Evolutionary conservation across 208 protist genomes (phyloP).

Genomic region (Sergeia podlipaevii): DNA sequence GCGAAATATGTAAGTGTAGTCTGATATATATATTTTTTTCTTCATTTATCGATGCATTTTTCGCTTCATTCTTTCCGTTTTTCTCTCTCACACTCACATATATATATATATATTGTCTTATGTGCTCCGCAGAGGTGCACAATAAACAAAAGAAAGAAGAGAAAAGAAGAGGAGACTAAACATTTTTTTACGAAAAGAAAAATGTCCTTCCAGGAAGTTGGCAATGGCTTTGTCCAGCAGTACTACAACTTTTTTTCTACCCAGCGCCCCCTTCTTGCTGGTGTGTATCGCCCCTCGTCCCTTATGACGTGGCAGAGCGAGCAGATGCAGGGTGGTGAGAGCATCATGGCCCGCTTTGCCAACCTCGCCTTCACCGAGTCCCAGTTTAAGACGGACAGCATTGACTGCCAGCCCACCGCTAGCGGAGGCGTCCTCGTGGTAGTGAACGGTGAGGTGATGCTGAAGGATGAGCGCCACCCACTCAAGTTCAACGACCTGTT

Average conservation of each 20-base stretch:
- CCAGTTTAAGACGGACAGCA: slow-evolving; percentile 70
- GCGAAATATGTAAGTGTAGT: too few relatives aligned
- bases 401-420: slow-evolving; percentile 81
- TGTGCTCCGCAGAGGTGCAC: not conserved
- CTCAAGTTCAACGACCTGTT: slow-evolving; percentile 91
- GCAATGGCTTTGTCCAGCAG: slow-evolving; percentile 66
- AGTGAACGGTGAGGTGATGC: slow-evolving; percentile 78
- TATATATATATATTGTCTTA: slow-evolving; percentile 9
- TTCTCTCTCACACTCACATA: slow-evolving; percentile 1
- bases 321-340: slow-evolving; percentile 78
- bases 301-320: slow-evolving; percentile 86
- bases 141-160: slow-evolving; percentile 4
- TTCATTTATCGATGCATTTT: slow-evolving; percentile 1
- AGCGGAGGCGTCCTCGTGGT: slow-evolving; percentile 74
- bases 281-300: slow-evolving; percentile 73
- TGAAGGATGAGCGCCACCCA: slow-evolving; percentile 76
- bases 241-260: slow-evolving; percentile 85
- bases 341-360: slow-evolving; percentile 78
- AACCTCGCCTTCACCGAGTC: slow-evolving; percentile 73
- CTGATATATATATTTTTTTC: not conserved
- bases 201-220: slow-evolving; percentile 78
- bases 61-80: slow-evolving; percentile 5
- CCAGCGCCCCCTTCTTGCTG: slow-evolving; percentile 56
- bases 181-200: too few relatives aligned
- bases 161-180: too few relatives aligned